Conservation (phyloP, 352 stramenopile genomes). For the Phytophthora pistaciae region DNA sequence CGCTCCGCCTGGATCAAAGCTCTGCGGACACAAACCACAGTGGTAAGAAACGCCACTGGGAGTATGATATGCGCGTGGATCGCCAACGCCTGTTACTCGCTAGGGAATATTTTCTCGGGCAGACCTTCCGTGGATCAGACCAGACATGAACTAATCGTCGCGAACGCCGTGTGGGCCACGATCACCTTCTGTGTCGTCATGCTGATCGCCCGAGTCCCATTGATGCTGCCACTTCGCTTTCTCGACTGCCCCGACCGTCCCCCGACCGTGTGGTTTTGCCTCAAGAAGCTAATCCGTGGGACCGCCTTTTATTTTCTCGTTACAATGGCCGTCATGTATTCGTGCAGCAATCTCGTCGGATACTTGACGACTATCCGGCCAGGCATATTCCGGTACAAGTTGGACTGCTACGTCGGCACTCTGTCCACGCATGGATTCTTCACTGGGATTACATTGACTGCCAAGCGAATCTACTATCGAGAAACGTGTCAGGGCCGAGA, state of each 20-base stretch:
- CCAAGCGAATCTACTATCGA: slow-evolving; percentile 13
- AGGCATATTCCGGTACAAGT: slow-evolving; percentile 6
- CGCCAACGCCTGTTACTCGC: slow-evolving; percentile 10
- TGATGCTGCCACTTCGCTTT: slow-evolving; percentile 22
- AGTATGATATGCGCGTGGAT: slow-evolving; percentile 22
- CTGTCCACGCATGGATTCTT: slow-evolving; percentile 11
- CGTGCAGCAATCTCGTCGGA: neutral
- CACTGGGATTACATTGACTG: slow-evolving; percentile 7
- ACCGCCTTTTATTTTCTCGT: neutral
- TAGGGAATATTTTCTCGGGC: slow-evolving; percentile 11
- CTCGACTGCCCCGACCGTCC: neutral
- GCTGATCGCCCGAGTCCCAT: neutral
- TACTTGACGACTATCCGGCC: slow-evolving; percentile 5
- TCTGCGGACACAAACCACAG: neutral
- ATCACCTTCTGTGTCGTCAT: slow-evolving; percentile 12
- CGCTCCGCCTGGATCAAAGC: neutral
- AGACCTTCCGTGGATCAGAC: slow-evolving; percentile 18
- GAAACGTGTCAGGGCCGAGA: slow-evolving; percentile 17
- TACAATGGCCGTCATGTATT: neutral
- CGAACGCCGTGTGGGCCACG: slow-evolving; percentile 12
- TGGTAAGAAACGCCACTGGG: slow-evolving; percentile 7
- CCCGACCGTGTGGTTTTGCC: slow-evolving; percentile 20
- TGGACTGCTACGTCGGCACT: slow-evolving; percentile 15
- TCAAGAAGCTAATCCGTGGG: slow-evolving; percentile 12
- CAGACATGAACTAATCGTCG: slow-evolving; percentile 5